These are phyloP conservation scores for Fennellomyces sp. DNA, from an alignment of 371 early-diverging fungal species.

Conservation along the genomic window DNA sequence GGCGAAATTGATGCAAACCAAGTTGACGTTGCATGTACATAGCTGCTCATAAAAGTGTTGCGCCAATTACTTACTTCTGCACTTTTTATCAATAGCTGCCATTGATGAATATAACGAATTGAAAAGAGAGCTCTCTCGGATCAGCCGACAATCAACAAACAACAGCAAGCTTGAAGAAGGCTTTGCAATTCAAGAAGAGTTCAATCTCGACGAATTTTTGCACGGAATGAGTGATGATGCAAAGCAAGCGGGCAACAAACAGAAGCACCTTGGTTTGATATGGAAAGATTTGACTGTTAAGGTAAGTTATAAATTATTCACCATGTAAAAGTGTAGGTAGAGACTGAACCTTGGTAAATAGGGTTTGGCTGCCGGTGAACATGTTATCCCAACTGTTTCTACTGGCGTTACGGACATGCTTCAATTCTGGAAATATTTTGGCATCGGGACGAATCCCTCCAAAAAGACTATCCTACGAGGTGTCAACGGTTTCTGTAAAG, in stretches of 20 bases:
- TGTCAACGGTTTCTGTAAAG: constrained; percentile 61
- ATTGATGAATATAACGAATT: constrained; percentile 17
- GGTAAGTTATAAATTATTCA: background rate
- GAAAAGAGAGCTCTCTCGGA: constrained; percentile 17
- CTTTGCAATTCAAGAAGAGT: constrained; percentile 22
- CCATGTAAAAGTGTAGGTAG: background rate
- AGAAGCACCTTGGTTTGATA: constrained; percentile 45
- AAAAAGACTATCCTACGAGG: constrained; percentile 49
- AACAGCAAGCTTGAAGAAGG: constrained; percentile 29
- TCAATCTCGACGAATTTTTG: constrained; percentile 35
- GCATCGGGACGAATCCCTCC: constrained; percentile 16
- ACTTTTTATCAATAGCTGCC: constrained; percentile 13
- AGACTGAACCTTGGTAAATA: background rate
- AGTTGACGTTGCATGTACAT: constrained; percentile 17
- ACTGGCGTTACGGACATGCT: constrained; percentile 10
- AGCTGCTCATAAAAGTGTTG: background rate
- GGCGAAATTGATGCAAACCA: constrained; percentile 19
- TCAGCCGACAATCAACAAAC: constrained; percentile 5
- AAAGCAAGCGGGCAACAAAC: constrained; percentile 23
- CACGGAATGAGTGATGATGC: constrained; percentile 22
- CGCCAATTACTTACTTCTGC: background rate
- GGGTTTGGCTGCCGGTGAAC: constrained; percentile 46
- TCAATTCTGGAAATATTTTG: constrained; percentile 31
- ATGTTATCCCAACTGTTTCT: constrained; percentile 32
- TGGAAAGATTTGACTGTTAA: constrained; percentile 50